phyloP scores from a whole-genome alignment of 2,329 filamentous ascomycete genomes.

The Calcarisporium arbuscula region DNA sequence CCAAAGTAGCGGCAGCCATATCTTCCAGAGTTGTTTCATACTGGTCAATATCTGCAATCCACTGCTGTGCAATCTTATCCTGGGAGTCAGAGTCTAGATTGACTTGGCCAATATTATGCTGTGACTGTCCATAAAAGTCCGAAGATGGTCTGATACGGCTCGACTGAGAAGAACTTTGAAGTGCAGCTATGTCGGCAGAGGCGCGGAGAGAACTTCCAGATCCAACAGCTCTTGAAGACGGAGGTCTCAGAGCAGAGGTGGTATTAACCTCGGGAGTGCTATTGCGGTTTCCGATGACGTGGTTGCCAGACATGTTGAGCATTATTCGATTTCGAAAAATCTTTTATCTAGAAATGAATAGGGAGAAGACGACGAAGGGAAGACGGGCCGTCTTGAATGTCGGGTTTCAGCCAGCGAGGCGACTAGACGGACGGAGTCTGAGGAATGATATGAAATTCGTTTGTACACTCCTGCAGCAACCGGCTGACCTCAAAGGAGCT shows the following conservation, averaged over 20 bases:
- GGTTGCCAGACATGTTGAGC: constrained; percentile 62
- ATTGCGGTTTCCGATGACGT: constrained; percentile 78
- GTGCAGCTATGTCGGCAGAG: constrained; percentile 90
- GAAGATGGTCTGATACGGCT: constrained; percentile 88
- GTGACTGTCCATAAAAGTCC: constrained; percentile 80
- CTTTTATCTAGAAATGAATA: too few relatives aligned
- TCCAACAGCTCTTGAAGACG: constrained; percentile 69
- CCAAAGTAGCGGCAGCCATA: constrained; percentile 96
- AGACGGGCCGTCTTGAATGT: too few relatives aligned
- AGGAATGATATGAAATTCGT: constrained; percentile 21
- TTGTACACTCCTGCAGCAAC: constrained; percentile 65
- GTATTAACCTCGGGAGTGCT: constrained; percentile 91
- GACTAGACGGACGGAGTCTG: constrained; percentile 2
- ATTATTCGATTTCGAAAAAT: constrained; percentile 34
- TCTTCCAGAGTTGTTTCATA: constrained; percentile 98
- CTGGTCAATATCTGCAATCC: constrained; percentile 98
- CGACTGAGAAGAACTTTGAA: constrained; percentile 59
- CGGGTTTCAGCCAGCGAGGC: neutral
- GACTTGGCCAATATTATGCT: constrained; percentile 60
- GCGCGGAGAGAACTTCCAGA: constrained; percentile 82
- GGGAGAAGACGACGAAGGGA: too few relatives aligned
- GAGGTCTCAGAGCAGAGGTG: constrained; percentile 75
- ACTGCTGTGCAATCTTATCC: constrained; percentile 93
- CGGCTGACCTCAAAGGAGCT: constrained; percentile 76
- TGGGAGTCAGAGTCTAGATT: constrained; percentile 71